Evolutionary conservation across 495 filamentous ascomycete genomes (phyloP).

Genomic region (Amniculicola lignicola): DNA sequence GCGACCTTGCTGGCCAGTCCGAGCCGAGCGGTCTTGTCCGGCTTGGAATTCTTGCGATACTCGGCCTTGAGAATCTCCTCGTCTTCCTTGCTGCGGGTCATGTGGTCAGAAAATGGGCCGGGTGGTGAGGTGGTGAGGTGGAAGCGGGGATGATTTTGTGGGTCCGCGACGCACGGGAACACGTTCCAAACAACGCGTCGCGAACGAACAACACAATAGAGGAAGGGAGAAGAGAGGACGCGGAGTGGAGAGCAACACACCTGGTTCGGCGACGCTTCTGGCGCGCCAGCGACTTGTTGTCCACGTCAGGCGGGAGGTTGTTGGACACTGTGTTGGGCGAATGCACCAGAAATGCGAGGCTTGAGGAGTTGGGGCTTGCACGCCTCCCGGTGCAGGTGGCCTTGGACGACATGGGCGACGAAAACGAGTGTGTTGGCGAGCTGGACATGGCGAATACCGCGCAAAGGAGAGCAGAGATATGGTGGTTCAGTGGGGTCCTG

Average conservation of each 20-base stretch:
- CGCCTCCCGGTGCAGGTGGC: slow-evolving; percentile 5
- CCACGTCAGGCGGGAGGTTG: slow-evolving; percentile 61
- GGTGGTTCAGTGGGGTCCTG: too few relatives aligned
- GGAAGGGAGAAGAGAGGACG: neutral
- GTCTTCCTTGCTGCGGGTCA: slow-evolving; percentile 62
- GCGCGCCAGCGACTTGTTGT: slow-evolving; percentile 64
- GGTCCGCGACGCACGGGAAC: neutral
- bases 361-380: slow-evolving; percentile 10
- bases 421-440: neutral
- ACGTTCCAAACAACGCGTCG: slow-evolving; percentile 24
- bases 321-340: slow-evolving; percentile 63
- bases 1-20: slow-evolving; percentile 81
- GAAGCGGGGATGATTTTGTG: neutral
- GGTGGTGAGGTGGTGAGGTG: neutral
- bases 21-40: slow-evolving; percentile 83
- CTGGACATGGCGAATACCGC: neutral
- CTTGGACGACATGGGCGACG: slow-evolving; percentile 15
- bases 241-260: slow-evolving; percentile 33
- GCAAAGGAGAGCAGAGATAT: neutral
- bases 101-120: slow-evolving; percentile 39
- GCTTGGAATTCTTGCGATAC: slow-evolving; percentile 81
- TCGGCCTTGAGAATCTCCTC: slow-evolving; percentile 87
- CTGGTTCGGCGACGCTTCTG: slow-evolving; percentile 67
- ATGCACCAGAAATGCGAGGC: slow-evolving; percentile 63
- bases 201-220: neutral